Base-by-base conservation (phyloP, 495 filamentous ascomycete genomes). In the Neurospora tetrasperma region DNA sequence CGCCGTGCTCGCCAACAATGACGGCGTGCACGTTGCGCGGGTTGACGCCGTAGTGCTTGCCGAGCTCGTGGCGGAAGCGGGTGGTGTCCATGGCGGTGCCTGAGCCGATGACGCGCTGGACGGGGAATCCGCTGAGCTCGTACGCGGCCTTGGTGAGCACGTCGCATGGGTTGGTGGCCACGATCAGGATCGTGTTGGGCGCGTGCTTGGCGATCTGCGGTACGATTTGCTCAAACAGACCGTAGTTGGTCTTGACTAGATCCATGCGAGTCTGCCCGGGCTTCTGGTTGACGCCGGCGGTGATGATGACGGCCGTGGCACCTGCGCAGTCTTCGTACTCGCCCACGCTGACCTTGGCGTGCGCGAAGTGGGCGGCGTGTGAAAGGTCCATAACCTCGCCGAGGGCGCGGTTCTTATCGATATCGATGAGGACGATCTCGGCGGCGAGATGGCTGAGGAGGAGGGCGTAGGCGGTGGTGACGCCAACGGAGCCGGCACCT, bases 241-340 rank as follows among this genome's bases (percentile, higher is more conserved):
- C 70, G 69, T 79, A 76, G 73, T 81, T 81, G 72, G 76, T 79
- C 73, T 79, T 72, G 70, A 77, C 71, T 0, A 80, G 76, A 71
- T 81, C 79, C 11, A 80, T 62, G 3, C 77, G 74, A 0, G 79
- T 79, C 71, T 81, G 77, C 9, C 80, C 80, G 42, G 79, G 77
- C 71, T 79, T 81, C 69, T 81, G 79, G 70, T 80, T 80, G 68
- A 80, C 78, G 14, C 78, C 78, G 8, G 78, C 78, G 1, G 78
- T 79, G 73, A 90, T 89, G 39, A 87, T 82, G 75, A 89, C 87
- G 14, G 85, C 86, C 2, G 87, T 83, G 73, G 89, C 87, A 0
- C 85, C 85, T 12, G 85, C 76, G 72, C 82, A 81, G 72, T 80
- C 82, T 20, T 77, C 75, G 71, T 82, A 82, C 27, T 78, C 77